Conservation (phyloP, 2,329 filamentous ascomycete species). For the Ophiostoma perfectum region DNA sequence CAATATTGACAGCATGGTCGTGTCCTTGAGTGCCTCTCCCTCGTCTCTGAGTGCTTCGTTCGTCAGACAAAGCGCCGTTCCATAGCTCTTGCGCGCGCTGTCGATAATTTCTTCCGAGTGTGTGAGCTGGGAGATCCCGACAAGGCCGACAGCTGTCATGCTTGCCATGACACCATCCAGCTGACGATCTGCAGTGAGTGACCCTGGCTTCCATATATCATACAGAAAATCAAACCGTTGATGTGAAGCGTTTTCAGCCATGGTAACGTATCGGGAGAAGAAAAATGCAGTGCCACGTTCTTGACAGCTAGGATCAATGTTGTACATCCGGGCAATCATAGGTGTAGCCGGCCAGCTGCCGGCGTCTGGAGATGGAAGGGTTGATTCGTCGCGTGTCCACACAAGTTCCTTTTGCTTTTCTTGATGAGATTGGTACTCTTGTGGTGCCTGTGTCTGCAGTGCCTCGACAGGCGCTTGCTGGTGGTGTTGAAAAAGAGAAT, state of each 20-base stretch:
- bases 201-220: conserved; percentile 46
- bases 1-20: conserved; percentile 49
- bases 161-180: conserved; percentile 46
- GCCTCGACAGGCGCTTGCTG: neutral
- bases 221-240: conserved; percentile 51
- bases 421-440: neutral
- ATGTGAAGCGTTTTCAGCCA: conserved; percentile 41
- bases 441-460: neutral
- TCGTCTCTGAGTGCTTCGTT: conserved; percentile 46
- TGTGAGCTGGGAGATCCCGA: conserved; percentile 45
- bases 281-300: conserved; percentile 46
- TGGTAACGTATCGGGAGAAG: conserved; percentile 47
- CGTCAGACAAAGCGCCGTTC: conserved; percentile 46
- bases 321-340: conserved; percentile 32
- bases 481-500: neutral
- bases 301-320: conserved; percentile 35
- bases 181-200: conserved; percentile 32
- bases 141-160: conserved; percentile 51
- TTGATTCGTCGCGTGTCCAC: conserved; percentile 30
- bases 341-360: conserved; percentile 33
- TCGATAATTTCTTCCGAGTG: conserved; percentile 40
- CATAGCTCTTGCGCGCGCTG: conserved; percentile 47
- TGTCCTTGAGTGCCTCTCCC: conserved; percentile 41
- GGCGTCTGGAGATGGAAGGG: conserved; percentile 33
- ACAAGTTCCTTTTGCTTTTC: conserved; percentile 10